Percentiles rank a stretch among this genome's conserved stretches.
These are phyloP conservation scores for Paraglomus brasilianum DNA, from an alignment of 192 early-diverging fungal genomes.

Conservation along the genomic window DNA sequence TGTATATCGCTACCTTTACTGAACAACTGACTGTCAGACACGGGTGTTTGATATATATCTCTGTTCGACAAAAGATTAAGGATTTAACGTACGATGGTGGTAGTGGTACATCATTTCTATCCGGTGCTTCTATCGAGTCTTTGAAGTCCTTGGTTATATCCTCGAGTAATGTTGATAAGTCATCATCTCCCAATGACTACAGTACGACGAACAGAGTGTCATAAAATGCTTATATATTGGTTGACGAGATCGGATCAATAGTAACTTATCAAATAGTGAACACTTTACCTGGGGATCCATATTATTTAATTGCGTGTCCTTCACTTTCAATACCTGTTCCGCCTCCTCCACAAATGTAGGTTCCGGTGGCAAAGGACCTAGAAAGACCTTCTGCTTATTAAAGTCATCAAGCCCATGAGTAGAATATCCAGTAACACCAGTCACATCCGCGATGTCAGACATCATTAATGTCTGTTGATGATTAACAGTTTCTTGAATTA, in stretches of 20 bases:
- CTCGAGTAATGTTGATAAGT: conserved; percentile 42
- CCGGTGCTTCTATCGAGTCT: conserved; percentile 61
- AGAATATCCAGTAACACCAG: conserved; percentile 71
- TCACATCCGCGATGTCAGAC: conserved; percentile 58
- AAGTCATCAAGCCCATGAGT: conserved; percentile 73
- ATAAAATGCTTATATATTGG: background rate
- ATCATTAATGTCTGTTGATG: background rate
- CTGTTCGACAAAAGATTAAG: background rate
- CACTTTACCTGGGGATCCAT: background rate
- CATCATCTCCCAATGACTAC: conserved; percentile 35
- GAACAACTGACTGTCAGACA: conserved; percentile 30
- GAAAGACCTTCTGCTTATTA: conserved; percentile 74
- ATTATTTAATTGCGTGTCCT: conserved; percentile 41
- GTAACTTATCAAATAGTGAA: background rate
- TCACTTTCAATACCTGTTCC: conserved; percentile 73
- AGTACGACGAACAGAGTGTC: background rate
- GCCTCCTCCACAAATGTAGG: conserved; percentile 73
- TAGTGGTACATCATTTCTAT: conserved; percentile 62
- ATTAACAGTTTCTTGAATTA: background rate
- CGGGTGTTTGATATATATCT: conserved; percentile 38
- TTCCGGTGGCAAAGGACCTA: conserved; percentile 76
- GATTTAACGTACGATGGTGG: conserved; percentile 61
- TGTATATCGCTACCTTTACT: conserved; percentile 80
- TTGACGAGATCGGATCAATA: conserved; percentile 10
- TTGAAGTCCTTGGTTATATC: conserved; percentile 60